phyloP scores from a whole-genome alignment of 2,329 filamentous ascomycete genomes.

The Phyllosticta ampelicida region DNA sequence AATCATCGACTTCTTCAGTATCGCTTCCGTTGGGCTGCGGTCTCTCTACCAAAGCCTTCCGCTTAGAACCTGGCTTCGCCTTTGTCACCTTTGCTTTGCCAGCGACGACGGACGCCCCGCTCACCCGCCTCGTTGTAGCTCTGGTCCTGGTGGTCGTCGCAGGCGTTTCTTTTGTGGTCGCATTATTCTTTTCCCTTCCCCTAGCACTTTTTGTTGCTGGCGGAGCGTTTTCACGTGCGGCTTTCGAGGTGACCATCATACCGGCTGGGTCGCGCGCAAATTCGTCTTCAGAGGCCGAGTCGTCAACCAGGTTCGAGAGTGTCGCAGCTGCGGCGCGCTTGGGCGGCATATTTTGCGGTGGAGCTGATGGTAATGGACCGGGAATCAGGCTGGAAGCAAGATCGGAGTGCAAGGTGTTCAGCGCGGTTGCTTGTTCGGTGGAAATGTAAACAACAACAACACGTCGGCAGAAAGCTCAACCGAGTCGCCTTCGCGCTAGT shows the following conservation, averaged over 20 bases:
- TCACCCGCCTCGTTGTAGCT: slow-evolving; percentile 26
- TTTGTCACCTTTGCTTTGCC: slow-evolving; percentile 21
- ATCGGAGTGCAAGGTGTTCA: background rate
- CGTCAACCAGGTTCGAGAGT: slow-evolving; percentile 29
- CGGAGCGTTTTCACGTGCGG: slow-evolving; percentile 28
- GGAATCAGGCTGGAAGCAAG: background rate
- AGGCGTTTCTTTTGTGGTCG: slow-evolving; percentile 18
- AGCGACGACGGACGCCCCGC: slow-evolving; percentile 22
- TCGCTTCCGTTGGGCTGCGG: slow-evolving; percentile 30
- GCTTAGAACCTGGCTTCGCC: slow-evolving; percentile 22
- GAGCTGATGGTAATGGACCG: background rate
- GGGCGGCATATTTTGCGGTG: slow-evolving; percentile 19
- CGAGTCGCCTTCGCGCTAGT: slow-evolving; percentile 1
- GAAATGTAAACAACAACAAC: slow-evolving; percentile 3
- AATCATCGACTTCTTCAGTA: slow-evolving; percentile 35
- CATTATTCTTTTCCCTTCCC: slow-evolving; percentile 17
- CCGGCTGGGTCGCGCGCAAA: slow-evolving; percentile 25
- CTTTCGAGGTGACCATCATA: slow-evolving; percentile 28
- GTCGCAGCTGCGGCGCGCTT: slow-evolving; percentile 21
- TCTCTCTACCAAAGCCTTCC: slow-evolving; percentile 32
- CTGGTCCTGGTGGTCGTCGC: slow-evolving; percentile 25
- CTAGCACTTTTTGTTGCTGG: slow-evolving; percentile 19
- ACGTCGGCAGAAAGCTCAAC: background rate
- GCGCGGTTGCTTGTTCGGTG: background rate
- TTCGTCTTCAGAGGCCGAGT: slow-evolving; percentile 32